These are phyloP conservation scores for Betula pendula DNA, from an alignment of 306 rosid genomes.

Conservation along the genomic window DNA sequence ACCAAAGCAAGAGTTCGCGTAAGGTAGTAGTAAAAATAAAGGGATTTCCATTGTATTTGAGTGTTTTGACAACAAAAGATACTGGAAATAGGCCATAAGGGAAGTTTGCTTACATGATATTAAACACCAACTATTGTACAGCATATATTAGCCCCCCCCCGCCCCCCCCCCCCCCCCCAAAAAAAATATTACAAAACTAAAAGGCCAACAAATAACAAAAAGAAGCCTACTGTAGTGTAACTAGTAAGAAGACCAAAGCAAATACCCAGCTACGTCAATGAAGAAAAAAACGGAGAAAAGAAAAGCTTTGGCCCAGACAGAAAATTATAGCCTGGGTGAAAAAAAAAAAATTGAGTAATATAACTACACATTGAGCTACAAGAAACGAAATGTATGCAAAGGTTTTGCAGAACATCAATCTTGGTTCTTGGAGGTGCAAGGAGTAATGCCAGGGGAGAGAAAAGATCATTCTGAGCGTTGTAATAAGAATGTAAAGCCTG, in stretches of 20 bases:
- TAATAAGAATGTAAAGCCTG: slow-evolving; percentile 80
- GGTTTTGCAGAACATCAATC: slow-evolving; percentile 42
- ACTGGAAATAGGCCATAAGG: background rate
- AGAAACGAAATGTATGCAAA: slow-evolving; percentile 61
- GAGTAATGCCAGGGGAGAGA: slow-evolving; percentile 18
- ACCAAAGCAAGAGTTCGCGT: too few species aligned
- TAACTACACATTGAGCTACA: slow-evolving; percentile 2
- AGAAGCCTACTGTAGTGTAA: background rate
- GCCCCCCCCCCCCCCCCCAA: background rate
- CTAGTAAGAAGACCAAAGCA: background rate
- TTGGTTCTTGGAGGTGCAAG: slow-evolving; percentile 33
- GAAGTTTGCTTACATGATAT: background rate
- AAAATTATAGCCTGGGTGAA: slow-evolving; percentile 47
- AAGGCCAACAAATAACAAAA: background rate
- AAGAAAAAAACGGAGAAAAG: slow-evolving; percentile 27
- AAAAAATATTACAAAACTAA: background rate
- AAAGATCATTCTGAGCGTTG: slow-evolving; percentile 71
- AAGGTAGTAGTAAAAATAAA: too few species aligned
- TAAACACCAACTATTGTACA: background rate
- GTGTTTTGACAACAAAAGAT: background rate
- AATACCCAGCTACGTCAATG: background rate
- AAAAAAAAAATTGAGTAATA: background rate
- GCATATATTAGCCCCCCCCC: background rate
- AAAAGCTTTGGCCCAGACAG: slow-evolving; percentile 53
- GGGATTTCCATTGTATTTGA: background rate